Percentiles rank a stretch among this genome's conserved stretches.
phyloP scores from a whole-genome alignment of 169 alveolate species.

The Besnoitia besnoiti region DNA sequence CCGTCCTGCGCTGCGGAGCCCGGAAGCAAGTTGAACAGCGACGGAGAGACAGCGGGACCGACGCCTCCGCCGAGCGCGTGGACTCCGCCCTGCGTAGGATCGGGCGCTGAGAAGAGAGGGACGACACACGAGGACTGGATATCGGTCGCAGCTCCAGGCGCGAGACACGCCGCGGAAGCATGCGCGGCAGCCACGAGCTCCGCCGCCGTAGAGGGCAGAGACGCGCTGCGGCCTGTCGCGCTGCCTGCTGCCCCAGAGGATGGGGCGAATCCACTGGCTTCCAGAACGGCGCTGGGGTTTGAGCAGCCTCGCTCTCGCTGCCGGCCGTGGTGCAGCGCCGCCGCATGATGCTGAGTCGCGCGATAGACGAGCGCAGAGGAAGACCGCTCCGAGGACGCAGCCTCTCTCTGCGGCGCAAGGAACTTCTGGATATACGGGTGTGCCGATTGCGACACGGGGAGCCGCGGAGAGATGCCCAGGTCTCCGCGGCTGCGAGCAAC shows the following conservation, averaged over 20 bases:
- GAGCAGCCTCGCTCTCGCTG: slow-evolving; percentile 15
- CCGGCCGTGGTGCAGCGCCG: neutral
- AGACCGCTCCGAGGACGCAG: neutral
- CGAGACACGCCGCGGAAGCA: neutral
- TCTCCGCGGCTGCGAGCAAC: neutral
- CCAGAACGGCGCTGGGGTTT: neutral
- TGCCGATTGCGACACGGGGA: neutral
- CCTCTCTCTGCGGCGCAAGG: neutral
- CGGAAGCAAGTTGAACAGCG: neutral
- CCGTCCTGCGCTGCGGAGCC: neutral
- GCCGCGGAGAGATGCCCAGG: neutral
- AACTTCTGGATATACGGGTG: neutral
- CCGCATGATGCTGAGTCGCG: neutral
- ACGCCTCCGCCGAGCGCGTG: neutral
- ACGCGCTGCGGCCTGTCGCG: neutral
- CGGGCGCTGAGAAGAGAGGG: neutral
- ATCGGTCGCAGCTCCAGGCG: too few relatives aligned
- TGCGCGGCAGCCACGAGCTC: slow-evolving; percentile 17
- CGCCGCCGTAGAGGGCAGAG: slow-evolving; percentile 1
- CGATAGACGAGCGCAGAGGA: slow-evolving; percentile 21
- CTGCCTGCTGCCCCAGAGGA: neutral
- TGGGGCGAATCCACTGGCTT: neutral
- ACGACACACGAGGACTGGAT: neutral
- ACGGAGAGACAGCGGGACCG: neutral
- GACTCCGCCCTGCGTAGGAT: neutral